These are phyloP conservation scores for Sordariomycetes sp. DNA, from an alignment of 2,329 filamentous ascomycete species.

Conservation along the genomic window DNA sequence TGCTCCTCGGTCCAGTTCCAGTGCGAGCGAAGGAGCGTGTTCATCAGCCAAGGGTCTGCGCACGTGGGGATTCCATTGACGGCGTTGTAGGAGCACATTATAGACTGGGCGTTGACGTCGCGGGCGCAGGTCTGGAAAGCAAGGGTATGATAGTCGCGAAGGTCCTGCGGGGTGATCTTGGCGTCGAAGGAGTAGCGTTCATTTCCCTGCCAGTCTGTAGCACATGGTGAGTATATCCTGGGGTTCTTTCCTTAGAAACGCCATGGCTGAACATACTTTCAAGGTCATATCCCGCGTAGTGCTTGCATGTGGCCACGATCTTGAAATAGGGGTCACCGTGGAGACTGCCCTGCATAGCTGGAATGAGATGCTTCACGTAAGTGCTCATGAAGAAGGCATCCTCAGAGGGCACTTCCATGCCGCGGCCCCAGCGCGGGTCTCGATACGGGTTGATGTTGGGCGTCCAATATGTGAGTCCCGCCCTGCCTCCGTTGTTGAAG, in stretches of 20 bases:
- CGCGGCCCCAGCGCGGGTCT: constrained; percentile 53
- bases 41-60: constrained; percentile 49
- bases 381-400: constrained; percentile 36
- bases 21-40: constrained; percentile 51
- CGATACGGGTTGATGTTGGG: constrained; percentile 58
- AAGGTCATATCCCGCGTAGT: constrained; percentile 47
- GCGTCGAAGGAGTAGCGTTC: constrained; percentile 43
- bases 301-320: constrained; percentile 47
- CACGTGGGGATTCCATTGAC: constrained; percentile 58
- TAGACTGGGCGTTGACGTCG: constrained; percentile 43
- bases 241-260: not conserved
- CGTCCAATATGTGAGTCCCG: constrained; percentile 50
- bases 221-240: not conserved
- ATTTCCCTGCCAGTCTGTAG: constrained; percentile 21
- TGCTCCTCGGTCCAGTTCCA: constrained; percentile 53
- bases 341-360: constrained; percentile 33
- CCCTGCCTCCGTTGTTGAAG: constrained; percentile 48
- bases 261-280: constrained; percentile 19
- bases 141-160: constrained; percentile 57
- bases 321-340: constrained; percentile 15
- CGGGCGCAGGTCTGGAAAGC: constrained; percentile 54
- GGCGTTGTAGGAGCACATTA: constrained; percentile 55
- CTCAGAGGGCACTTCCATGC: constrained; percentile 49
- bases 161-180: constrained; percentile 46
- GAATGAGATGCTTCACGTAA: constrained; percentile 42